Base-by-base conservation (phyloP, 164 flowering plant species). In the Amborella trichopoda region DNA sequence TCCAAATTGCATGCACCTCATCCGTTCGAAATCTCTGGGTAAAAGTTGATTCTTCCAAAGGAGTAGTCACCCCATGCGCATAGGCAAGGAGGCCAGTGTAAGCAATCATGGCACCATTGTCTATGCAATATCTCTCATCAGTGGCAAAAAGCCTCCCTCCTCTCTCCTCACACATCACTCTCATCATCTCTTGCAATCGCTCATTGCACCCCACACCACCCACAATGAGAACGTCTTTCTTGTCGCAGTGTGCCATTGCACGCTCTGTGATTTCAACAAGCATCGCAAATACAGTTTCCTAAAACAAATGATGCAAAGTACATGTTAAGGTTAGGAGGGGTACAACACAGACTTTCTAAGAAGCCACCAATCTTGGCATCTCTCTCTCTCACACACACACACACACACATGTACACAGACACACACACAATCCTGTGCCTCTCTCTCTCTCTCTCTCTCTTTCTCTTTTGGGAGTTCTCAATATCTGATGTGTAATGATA, bases 121-220 rank as follows among this genome's bases (percentile, higher is more conserved):
- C 95, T 53, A 90, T 30, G 54, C 96, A 91, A 44, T 91, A 87
- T 56, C 93, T 64, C 49, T 84, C 96, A 50, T 87, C 99, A 0
- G 95, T 91, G 2, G 99, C 85, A 65, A 72, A 91, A 55, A 91
- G 44, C 37, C 56, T 70, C 43, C 93, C 98, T 19, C 87, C 94
- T 46, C 96, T 74, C 59, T 91, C 98, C 6, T 73, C 61, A 56
- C 98, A 91, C 98, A 91, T 91, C 40, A 28, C 69, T 50, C 78
- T 73, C 96, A 87, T 91, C 98, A 87, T 91, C 62, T 78, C 95
- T 56, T 91, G 98, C 67, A 87, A 64, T 11, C 96, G 75, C 62
- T 74, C 85, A 57, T 91, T 91, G 65, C 98, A 91, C n/a, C 98
- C 98, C 6, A 91, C 98, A 42, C 98, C 98, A 32, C 98, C 98